Percentiles rank a stretch among this genome's conserved stretches.
Conservation (phyloP, 2,329 filamentous ascomycete species). For the Hymenoscyphus scutula region DNA sequence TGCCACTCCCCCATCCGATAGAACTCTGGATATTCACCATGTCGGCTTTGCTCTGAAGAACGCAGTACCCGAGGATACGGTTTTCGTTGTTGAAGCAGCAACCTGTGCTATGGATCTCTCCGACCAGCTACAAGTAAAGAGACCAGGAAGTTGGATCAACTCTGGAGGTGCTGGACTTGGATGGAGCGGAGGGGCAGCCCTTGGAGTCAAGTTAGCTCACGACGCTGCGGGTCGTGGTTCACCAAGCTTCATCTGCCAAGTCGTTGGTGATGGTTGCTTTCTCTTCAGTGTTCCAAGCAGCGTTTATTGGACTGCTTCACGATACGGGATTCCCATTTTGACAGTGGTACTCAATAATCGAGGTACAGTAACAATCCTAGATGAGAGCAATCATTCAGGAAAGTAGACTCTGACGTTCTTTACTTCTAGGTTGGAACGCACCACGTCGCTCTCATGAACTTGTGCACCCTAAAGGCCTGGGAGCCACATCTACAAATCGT, state of each 20-base stretch:
- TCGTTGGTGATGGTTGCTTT: slow-evolving; percentile 64
- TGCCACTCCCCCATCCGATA: neutral
- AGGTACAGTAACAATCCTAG: no score
- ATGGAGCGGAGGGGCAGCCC: neutral
- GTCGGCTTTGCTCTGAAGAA: neutral
- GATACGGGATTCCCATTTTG: slow-evolving; percentile 56
- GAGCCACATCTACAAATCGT: neutral
- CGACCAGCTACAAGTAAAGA: neutral
- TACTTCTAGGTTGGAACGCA: slow-evolving; percentile 61
- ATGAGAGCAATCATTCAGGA: no score
- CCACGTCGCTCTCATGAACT: slow-evolving; percentile 57
- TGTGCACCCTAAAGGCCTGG: no score
- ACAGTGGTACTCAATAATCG: neutral
- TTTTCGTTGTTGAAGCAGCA: neutral
- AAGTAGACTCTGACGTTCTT: no score
- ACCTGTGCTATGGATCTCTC: neutral
- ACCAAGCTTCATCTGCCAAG: no score
- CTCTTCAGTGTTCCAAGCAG: slow-evolving; percentile 60
- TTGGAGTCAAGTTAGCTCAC: no score
- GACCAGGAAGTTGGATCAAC: neutral
- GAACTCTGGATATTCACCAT: neutral
- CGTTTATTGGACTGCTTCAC: slow-evolving; percentile 64
- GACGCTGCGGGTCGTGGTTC: no score
- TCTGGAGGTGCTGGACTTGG: neutral
- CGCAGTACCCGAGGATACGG: neutral